phyloP scores from a whole-genome alignment of 257 asterid genomes.

The Fraxinus pennsylvanica region DNA sequence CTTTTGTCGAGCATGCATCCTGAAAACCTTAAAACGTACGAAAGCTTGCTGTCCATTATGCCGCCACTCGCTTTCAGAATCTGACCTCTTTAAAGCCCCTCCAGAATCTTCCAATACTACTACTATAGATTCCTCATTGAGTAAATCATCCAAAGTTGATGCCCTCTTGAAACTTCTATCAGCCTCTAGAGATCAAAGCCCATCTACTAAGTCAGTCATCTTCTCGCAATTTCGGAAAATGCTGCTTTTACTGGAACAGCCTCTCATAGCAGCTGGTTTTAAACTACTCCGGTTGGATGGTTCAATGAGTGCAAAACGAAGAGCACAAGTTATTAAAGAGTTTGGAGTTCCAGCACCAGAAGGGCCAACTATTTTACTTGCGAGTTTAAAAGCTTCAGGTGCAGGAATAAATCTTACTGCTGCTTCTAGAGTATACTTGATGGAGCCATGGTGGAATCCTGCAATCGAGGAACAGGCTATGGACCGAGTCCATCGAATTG shows the following conservation, averaged over 20 bases:
- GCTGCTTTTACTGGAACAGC: slow-evolving; percentile 71
- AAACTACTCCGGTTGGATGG: slow-evolving; percentile 74
- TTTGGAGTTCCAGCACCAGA: slow-evolving; percentile 54
- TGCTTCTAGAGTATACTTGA: slow-evolving; percentile 74
- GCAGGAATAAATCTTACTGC: slow-evolving; percentile 80
- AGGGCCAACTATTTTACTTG: slow-evolving; percentile 81
- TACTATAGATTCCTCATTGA: slow-evolving; percentile 28
- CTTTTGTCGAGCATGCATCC: slow-evolving; percentile 70
- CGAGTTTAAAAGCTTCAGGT: slow-evolving; percentile 78
- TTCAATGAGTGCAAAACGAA: slow-evolving; percentile 59
- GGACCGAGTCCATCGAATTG: slow-evolving; percentile 93
- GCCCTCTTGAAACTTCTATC: slow-evolving; percentile 63
- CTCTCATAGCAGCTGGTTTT: slow-evolving; percentile 68
- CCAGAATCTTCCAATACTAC: slow-evolving; percentile 45
- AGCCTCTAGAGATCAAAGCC: slow-evolving; percentile 44
- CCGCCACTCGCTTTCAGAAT: slow-evolving; percentile 65
- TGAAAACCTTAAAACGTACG: slow-evolving; percentile 57
- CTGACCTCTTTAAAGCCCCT: slow-evolving; percentile 63
- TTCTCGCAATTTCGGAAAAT: slow-evolving; percentile 82
- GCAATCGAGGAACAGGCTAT: slow-evolving; percentile 94
- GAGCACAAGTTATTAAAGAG: slow-evolving; percentile 62
- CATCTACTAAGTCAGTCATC: slow-evolving; percentile 62
- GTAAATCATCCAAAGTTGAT: slow-evolving; percentile 64
- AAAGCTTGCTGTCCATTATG: slow-evolving; percentile 81
- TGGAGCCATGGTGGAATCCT: slow-evolving; percentile 99